Evolutionary conservation across 83 land plant genomes (phyloP), one percentile per base, ranked within the genome.

Genomic region (Picea engelmannii): DNA sequence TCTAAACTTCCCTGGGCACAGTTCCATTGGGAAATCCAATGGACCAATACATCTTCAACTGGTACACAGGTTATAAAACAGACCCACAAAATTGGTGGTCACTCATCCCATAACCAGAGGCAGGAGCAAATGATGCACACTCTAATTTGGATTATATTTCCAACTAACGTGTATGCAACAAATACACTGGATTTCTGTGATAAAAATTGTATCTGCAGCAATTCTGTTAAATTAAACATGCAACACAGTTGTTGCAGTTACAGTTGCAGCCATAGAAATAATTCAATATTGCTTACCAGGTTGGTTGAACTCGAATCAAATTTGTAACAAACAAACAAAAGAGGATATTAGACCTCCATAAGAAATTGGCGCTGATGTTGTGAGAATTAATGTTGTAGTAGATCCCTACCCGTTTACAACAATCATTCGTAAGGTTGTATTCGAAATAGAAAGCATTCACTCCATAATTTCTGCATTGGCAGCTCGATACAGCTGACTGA

Each of bases 361-460:
- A 44, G 55, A 49, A 73, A 40, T 73, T 44, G 58, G 76, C 76
- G 58, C 76, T 73, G 76, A 73, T 73, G 76, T 73, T 73, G 58
- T 73, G 76, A 73, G 40, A 44, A 73, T 20, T 42, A 18, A 44
- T 73, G 76, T 73, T n/a, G 76, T 73, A 20, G 76, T 44, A 73
- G 76, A 73, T 40, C 76, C 76, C 76, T 42, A 73, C 76, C 55
- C 58, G 55, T 73, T 73, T 73, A 73, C 55, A 73, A 68, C 73
- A 68, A 73, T 55, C 76, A 73, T 73, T 73, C 58, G 76, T 21
- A 73, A 73, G 76, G 76, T 73, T 73, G 76, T 73, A 20, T 73
- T 73, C 47, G 76, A 42, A 40, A 73, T 42, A 73, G 76, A 73
- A 69, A 47, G 76, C 76, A 73, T 73, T 73, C 76, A 13, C 76